phyloP scores from a whole-genome alignment of 371 early-diverging fungal species.

The Rhizopus stolonifer region DNA sequence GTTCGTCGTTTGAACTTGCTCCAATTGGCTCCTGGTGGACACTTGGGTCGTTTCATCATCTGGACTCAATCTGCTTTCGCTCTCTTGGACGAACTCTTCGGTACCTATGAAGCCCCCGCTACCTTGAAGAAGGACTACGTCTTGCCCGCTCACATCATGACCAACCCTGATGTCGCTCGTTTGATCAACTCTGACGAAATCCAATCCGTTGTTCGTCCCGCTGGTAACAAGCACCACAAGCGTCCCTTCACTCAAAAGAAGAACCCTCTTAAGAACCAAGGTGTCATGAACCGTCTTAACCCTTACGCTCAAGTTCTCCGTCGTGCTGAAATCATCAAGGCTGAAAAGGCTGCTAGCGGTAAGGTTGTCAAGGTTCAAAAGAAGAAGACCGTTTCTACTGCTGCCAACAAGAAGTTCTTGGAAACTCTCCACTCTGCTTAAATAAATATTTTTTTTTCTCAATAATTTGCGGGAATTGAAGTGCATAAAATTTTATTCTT shows the following conservation, averaged over 20 bases:
- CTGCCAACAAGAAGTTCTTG: constrained; percentile 64
- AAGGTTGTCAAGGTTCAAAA: constrained; percentile 65
- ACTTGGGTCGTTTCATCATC: constrained; percentile 99
- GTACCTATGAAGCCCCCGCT: constrained; percentile 81
- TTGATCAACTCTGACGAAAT: too few species aligned
- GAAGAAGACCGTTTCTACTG: constrained; percentile 34
- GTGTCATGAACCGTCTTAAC: too few species aligned
- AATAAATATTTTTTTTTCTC: constrained; percentile 10
- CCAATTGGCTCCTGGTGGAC: constrained; percentile 99
- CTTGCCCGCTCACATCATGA: too few species aligned
- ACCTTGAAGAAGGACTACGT: too few species aligned
- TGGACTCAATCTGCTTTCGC: constrained; percentile 98
- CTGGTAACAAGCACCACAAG: constrained; percentile 78
- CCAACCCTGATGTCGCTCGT: too few species aligned
- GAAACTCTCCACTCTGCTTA: constrained; percentile 65
- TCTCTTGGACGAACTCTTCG: constrained; percentile 94
- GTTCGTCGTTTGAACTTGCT: constrained; percentile 96
- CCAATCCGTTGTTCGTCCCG: constrained; percentile 88
- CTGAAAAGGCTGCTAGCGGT: constrained; percentile 62
- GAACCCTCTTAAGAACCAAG: too few species aligned
- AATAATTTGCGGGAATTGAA: too few species aligned
- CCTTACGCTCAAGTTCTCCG: too few species aligned
- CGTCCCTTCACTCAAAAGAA: constrained; percentile 94
- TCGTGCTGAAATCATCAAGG: too few species aligned
- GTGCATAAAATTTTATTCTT: not conserved